Base-by-base conservation (phyloP, 495 filamentous ascomycete genomes). In the Penicillium lagena region DNA sequence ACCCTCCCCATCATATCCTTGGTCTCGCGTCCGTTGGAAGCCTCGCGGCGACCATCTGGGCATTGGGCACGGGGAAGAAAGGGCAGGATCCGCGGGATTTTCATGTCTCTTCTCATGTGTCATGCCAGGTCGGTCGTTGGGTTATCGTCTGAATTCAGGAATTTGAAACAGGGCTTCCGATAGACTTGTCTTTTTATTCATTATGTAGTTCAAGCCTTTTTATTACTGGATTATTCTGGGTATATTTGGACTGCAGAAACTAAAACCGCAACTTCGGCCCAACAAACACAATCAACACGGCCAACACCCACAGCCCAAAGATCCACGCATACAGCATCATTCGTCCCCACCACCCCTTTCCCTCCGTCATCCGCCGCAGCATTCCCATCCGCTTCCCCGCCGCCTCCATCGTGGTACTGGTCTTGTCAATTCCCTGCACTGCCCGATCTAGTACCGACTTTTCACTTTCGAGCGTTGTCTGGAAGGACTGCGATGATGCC, bases 251-350 rank as follows among this genome's bases (percentile, higher is more conserved):
- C 39, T n/a, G n/a, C 12, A 44, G 34, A 34, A 30, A 10, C 10
- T 55, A 95, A 60, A 95, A 93, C 63, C 90, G 71, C 56, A 95
- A 63, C 75, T 95, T 96, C 9, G 90, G 90, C 54, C 84, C 64
- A 45, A 91, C 73, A 68, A 82, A 87, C 2, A 95, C 88, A 47
- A 96, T 61, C 58, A 88, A 48, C 12, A 95, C 63, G 2, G 87
- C 77, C 33, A 85, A 62, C 12, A 93, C 56, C 80, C 86, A 88
- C 52, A 95, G 50, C 40, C 80, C 88, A 42, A 81, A 83, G 38
- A 96, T 90, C 73, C 83, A 83, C 11, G 71, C 82, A 75, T 94
- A 95, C 40, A 95, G 70, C 74, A 87, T 71, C 71, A 95, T 79
- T 41, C 90, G 59, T 12, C 86, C 90, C 85, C 78, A 90, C 85